Evolutionary conservation across 805 yeast species (phyloP), one percentile per base, ranked within the genome.

Genomic region (Starmerella bacillaris): DNA sequence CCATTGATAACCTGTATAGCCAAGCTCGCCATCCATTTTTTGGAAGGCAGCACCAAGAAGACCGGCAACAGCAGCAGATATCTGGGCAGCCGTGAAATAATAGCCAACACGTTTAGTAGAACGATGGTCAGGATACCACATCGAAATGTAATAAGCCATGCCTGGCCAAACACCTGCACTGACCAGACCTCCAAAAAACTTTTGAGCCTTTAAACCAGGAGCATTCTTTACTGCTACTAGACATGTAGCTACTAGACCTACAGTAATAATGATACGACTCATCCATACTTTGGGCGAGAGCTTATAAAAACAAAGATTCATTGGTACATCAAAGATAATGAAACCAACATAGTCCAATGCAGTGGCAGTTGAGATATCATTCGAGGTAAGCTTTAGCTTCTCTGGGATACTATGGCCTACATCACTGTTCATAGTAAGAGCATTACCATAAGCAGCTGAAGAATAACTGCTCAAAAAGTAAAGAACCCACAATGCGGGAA

Each of bases 141-240:
- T 58, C 0, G 84, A 70, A 29, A 80, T 63, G 49, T 80, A 80
- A 56, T 79, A 80, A 17, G 82, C 70, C 75, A 80, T 63, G 7
- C 92, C 92, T 1, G 92, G 92, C 92, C 92, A 79, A 3, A 79
- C 71, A 28, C 92, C 92, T 8, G 92, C 89, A 35, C 79, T 79
- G 38, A 74, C 76, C 37, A 75, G 45, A 32, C 92, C 92, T 20
- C 76, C 66, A 38, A 80, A 63, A 39, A 79, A 70, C 43, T 92
- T 63, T 29, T 72, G 55, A 2, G 83, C 92, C 38, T 72, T 70
- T 21, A 80, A 58, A 4, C 86, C 86, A 6, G 64, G 49, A 3
- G 67, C 57, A 35, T 61, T 65, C n/a, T 51, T 40, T 38, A 78
- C 58, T 1, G 78, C 74, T 4, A 73, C 61, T 51, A 76, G 78